Evolutionary conservation across 345 rosid species (phyloP).

Genomic region (Mangifera indica): DNA sequence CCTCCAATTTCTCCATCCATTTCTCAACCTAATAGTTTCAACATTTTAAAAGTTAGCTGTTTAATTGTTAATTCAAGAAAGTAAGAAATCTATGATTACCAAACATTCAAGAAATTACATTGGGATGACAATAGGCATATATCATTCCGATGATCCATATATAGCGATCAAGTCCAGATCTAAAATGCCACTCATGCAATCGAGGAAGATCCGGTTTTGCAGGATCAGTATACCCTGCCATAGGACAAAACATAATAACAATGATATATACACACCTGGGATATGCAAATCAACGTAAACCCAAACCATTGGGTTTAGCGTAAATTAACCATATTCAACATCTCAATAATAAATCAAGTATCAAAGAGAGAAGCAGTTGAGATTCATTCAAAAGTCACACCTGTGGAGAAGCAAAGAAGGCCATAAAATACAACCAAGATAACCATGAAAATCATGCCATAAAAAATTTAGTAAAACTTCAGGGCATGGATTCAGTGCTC

Average conservation of each 20-base stretch:
- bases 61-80: slow-evolving; percentile 10
- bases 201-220: slow-evolving; percentile 84
- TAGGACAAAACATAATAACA: slow-evolving; percentile 1
- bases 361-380: neutral
- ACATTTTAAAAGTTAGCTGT: slow-evolving; percentile 19
- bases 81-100: neutral
- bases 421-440: neutral
- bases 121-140: slow-evolving; percentile 94
- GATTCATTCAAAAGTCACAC: neutral
- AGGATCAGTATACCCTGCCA: slow-evolving; percentile 85
- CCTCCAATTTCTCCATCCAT: slow-evolving; percentile 98
- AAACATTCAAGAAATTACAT: slow-evolving; percentile 43
- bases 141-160: slow-evolving; percentile 96
- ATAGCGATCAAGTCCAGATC: slow-evolving; percentile 98
- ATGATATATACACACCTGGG: slow-evolving; percentile 11
- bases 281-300: neutral
- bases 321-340: neutral
- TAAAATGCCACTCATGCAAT: slow-evolving; percentile 92
- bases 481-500: neutral
- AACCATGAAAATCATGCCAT: neutral
- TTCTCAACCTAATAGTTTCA: slow-evolving; percentile 70
- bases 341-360: neutral
- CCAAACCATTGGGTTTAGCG: slow-evolving; percentile 2
- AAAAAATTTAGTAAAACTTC: neutral
- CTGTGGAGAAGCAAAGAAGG: neutral